phyloP scores from a whole-genome alignment of 176 grass and related monocot genomes.

The Hsuehochloa calcarea region DNA sequence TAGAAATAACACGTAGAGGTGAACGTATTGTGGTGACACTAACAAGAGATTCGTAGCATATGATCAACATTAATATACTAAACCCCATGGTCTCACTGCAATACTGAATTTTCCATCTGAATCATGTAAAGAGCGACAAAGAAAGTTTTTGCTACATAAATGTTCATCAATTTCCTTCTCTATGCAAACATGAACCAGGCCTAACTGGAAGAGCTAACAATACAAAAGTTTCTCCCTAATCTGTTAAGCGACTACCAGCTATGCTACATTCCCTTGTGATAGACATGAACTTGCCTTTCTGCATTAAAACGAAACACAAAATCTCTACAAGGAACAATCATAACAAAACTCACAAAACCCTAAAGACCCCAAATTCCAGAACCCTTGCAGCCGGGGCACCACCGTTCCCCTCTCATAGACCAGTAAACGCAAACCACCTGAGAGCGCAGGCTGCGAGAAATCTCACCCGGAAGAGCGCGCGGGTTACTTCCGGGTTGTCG shows the following conservation, averaged over 20 bases:
- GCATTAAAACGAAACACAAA: background rate
- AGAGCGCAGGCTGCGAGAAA: background rate
- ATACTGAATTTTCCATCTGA: background rate
- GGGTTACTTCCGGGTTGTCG: conserved; percentile 80
- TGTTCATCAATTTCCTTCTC: background rate
- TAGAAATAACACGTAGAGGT: background rate
- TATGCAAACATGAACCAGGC: background rate
- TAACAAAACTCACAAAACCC: conserved; percentile 1
- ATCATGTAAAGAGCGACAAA: background rate
- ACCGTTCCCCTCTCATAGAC: background rate
- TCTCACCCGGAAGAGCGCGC: conserved; percentile 81
- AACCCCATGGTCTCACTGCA: background rate
- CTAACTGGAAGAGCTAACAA: background rate
- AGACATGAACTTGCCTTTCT: background rate
- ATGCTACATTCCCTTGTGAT: background rate
- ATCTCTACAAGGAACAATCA: background rate
- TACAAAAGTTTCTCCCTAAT: background rate
- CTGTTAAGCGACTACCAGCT: background rate
- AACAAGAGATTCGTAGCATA: background rate
- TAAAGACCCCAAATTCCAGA: background rate
- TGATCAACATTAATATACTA: background rate
- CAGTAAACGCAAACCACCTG: background rate
- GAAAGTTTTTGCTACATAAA: background rate
- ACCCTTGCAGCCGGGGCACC: background rate
- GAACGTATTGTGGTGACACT: background rate